These are phyloP conservation scores for Rugonectria rugulosa DNA, from an alignment of 2,329 filamentous ascomycete species.

Conservation along the genomic window DNA sequence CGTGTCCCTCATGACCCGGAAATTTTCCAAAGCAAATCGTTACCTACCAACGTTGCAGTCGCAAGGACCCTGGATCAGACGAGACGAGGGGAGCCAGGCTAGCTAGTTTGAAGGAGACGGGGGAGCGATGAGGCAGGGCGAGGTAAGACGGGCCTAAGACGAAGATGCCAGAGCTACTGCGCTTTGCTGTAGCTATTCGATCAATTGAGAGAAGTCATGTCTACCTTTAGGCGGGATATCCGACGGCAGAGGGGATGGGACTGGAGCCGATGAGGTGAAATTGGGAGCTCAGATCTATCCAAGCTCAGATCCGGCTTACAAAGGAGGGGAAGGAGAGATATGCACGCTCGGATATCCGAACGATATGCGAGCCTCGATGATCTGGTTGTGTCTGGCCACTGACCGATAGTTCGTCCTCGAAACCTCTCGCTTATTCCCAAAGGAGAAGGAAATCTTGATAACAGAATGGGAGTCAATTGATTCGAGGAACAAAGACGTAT, in stretches of 20 bases:
- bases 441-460: not conserved
- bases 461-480: not conserved
- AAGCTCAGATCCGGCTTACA: not conserved
- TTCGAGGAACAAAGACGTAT: not conserved
- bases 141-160: not conserved
- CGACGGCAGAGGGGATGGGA: too few relatives aligned
- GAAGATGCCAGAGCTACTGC: not conserved
- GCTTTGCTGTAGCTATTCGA: too few relatives aligned
- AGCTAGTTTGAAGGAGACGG: not conserved
- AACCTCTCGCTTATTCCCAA: not conserved
- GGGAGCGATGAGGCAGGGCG: not conserved
- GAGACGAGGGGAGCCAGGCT: not conserved
- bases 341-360: not conserved
- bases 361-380: not conserved
- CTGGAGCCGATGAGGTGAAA: not conserved
- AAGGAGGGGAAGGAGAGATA: not conserved
- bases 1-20: constrained; percentile 18
- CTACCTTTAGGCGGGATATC: too few relatives aligned
- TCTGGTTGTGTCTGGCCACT: not conserved
- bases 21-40: constrained; percentile 13
- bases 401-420: not conserved
- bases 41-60: constrained; percentile 21
- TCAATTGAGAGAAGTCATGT: too few relatives aligned
- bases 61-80: constrained; percentile 24
- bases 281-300: not conserved